phyloP scores from a whole-genome alignment of 148 eudicot species.

The Salicornia ramosissima region DNA sequence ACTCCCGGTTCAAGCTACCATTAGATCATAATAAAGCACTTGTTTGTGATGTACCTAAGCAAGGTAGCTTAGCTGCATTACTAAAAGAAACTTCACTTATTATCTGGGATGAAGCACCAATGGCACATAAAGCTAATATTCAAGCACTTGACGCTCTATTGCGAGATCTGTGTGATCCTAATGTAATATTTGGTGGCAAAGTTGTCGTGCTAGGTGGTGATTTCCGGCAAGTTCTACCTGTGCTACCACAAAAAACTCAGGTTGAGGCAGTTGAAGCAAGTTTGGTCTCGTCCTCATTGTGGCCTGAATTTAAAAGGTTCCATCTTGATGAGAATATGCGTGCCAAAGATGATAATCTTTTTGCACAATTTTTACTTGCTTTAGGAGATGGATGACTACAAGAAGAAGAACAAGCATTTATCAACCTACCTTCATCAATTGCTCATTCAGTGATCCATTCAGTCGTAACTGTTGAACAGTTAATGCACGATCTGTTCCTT shows the following conservation, averaged over 20 bases:
- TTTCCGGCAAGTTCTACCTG: constrained; percentile 1
- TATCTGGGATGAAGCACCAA: not conserved
- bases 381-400: constrained; percentile 6
- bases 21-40: not conserved
- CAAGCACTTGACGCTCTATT: not conserved
- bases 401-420: too few species aligned
- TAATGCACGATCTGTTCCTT: not conserved
- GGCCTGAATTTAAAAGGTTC: not conserved
- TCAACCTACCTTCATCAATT: not conserved
- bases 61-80: not conserved
- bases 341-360: not conserved
- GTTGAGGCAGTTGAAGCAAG: not conserved
- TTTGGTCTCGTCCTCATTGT: not conserved
- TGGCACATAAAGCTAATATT: not conserved
- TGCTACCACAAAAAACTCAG: not conserved
- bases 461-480: not conserved
- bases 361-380: not conserved
- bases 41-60: not conserved
- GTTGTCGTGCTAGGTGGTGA: not conserved
- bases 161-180: not conserved
- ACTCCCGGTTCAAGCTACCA: not conserved
- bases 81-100: not conserved
- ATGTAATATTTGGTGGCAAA: not conserved
- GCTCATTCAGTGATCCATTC: not conserved
- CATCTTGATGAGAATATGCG: not conserved